Conservation (phyloP, 441 rosid genomes). For the Dalechampia spathulata region DNA sequence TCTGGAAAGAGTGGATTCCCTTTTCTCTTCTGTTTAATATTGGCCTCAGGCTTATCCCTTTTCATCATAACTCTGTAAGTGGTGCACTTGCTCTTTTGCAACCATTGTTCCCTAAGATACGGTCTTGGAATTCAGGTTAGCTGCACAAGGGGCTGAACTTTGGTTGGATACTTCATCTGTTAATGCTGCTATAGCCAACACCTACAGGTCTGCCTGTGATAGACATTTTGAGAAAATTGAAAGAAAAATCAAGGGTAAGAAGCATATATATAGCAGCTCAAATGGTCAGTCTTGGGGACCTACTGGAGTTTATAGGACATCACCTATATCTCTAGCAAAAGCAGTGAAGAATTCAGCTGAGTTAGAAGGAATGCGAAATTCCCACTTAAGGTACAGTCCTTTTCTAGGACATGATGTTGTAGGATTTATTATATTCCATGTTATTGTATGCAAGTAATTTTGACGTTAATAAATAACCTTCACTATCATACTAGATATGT, state of each 20-base stretch:
- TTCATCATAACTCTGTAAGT: neutral
- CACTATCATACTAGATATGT: neutral
- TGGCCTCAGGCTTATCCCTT: neutral
- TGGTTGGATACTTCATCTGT: constrained; percentile 83
- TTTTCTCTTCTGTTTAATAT: neutral
- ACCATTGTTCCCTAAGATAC: constrained; percentile 4
- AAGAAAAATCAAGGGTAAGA: constrained; percentile 28
- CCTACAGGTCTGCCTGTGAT: constrained; percentile 59
- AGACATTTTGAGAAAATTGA: constrained; percentile 28
- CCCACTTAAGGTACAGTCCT: constrained; percentile 67
- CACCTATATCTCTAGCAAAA: constrained; percentile 79
- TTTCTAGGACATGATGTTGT: constrained; percentile 3
- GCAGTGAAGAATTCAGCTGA: constrained; percentile 82
- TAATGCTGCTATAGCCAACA: constrained; percentile 74
- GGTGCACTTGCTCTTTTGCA: neutral
- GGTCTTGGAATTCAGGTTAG: constrained; percentile 49
- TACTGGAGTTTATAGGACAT: constrained; percentile 53
- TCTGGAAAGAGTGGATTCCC: neutral
- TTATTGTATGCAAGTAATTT: neutral
- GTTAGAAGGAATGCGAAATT: constrained; percentile 79
- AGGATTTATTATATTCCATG: neutral
- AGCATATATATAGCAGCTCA: constrained; percentile 21
- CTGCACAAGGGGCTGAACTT: constrained; percentile 58
- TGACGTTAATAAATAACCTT: neutral
- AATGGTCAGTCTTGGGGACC: constrained; percentile 38